Base-by-base conservation (phyloP, 257 asterid species). In the Leonotis leonurus region DNA sequence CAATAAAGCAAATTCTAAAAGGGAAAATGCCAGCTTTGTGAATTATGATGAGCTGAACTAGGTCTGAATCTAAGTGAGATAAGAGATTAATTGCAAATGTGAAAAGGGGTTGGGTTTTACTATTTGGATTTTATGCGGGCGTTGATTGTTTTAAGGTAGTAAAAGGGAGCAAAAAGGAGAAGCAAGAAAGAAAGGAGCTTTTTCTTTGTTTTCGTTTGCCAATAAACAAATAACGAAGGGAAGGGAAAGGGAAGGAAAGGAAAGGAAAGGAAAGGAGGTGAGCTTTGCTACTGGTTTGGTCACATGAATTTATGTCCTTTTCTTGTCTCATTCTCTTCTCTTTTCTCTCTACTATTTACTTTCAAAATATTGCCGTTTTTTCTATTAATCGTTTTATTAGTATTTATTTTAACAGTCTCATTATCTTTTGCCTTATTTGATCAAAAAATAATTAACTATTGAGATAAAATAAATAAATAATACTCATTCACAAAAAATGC, bases 101-200 rank as follows among this genome's bases (percentile, higher is more conserved):
- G 39, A 41, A 35, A 55, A 30, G 21, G 58, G 54, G 46, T 58
- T 44, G 16, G 70, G 61, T 50, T 50, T 56, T 36, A 46, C 49
- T 43, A 55, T 72, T 69, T 64, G 75, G 81, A 72, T 46, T n/a
- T 69, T 65, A 44, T 68, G 64, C 36, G 81, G 73, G 67, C 44
- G 58, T 18, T 54, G 64, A 55, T 61, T 46, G 59, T 56, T 61
- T 20, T 45, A 62, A 62, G 62, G 50, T 46, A 29, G 73, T 39
- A 41, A 62, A 66, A 36, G 60, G 36, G 12, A 33, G 66, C 49
- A 43, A 57, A 59, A 74, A 45, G 51, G 62, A 39, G 62, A 57
- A 62, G 50, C 64, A 44, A 65, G 29, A 30, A 30, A 44, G 14
- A 59, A 32, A 32, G 32, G 2, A 43, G 25, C 44, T 39, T 71